Conservation (phyloP, 768 basidiomycete genomes). For the Lepiota venenata region DNA sequence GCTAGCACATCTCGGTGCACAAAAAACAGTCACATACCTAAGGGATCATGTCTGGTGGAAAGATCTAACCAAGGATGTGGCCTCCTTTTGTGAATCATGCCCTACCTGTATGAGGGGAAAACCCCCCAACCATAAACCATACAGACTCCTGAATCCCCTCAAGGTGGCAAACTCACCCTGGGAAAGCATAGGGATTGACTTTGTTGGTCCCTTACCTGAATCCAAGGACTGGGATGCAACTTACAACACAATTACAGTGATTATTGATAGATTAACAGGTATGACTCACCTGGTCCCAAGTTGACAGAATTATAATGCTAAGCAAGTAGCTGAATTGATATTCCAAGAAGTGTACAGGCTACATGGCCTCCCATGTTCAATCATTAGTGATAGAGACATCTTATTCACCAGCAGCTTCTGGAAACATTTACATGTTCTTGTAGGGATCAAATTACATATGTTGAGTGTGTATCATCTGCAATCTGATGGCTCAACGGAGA, state of each 20-base stretch:
- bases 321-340: constrained; percentile 12
- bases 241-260: constrained; percentile 13
- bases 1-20: constrained; percentile 31
- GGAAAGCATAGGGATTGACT: constrained; percentile 15
- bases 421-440: constrained; percentile 17
- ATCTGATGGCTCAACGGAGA: constrained; percentile 32
- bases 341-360: constrained; percentile 12
- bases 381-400: constrained; percentile 29
- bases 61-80: constrained; percentile 20
- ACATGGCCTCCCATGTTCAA: constrained; percentile 16
- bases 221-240: constrained; percentile 7
- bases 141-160: constrained; percentile 21
- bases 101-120: constrained; percentile 17
- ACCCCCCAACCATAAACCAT: constrained; percentile 19
- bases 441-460: constrained; percentile 10
- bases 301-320: constrained; percentile 10
- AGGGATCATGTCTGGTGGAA: constrained; percentile 36
- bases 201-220: constrained; percentile 20
- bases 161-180: constrained; percentile 11
- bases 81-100: constrained; percentile 25
- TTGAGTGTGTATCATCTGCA: constrained; percentile 30
- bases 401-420: constrained; percentile 31
- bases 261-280: constrained; percentile 17
- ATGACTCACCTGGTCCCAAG: constrained; percentile 18
- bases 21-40: constrained; percentile 30